phyloP scores from a whole-genome alignment of 2,329 filamentous ascomycete genomes.

The Hypocrella siamensis region DNA sequence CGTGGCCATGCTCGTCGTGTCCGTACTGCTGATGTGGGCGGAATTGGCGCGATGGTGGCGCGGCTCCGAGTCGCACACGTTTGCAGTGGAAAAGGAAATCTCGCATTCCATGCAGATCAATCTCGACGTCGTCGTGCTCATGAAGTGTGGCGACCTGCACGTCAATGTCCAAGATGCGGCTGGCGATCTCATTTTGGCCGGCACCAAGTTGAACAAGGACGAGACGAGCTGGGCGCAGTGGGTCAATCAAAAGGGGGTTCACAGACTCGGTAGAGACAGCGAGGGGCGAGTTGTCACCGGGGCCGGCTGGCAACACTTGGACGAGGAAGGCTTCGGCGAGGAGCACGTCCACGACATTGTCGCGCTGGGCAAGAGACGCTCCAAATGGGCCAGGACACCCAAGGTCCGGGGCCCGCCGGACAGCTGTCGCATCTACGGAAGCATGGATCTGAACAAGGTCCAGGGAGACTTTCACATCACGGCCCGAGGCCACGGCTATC shows the following conservation, averaged over 20 bases:
- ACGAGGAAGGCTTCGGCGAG: conserved; percentile 57
- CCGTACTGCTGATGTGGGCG: conserved; percentile 57
- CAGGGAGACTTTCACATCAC: conserved; percentile 98
- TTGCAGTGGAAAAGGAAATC: conserved; percentile 84
- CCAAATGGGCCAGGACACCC: conserved; percentile 64
- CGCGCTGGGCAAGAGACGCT: conserved; percentile 45
- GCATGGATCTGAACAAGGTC: conserved; percentile 84
- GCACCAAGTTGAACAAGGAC: conserved; percentile 56
- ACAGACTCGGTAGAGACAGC: conserved; percentile 39
- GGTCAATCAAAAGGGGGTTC: conserved; percentile 54
- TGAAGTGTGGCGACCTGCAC: conserved; percentile 79
- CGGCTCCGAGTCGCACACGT: conserved; percentile 74
- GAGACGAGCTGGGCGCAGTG: conserved; percentile 70
- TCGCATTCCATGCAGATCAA: conserved; percentile 85
- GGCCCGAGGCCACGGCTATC: conserved; percentile 87
- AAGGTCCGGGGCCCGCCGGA: conserved; percentile 44
- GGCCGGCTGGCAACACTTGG: conserved; percentile 36
- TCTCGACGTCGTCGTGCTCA: conserved; percentile 78
- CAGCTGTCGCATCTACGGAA: conserved; percentile 81
- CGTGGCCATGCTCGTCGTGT: conserved; percentile 61
- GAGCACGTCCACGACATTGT: conserved; percentile 89
- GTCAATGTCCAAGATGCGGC: conserved; percentile 94
- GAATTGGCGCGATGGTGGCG: conserved; percentile 74
- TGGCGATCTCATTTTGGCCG: conserved; percentile 81
- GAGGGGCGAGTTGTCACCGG: conserved; percentile 39